phyloP scores from a whole-genome alignment of 805 yeast species.

The Candida bentonensis region DNA sequence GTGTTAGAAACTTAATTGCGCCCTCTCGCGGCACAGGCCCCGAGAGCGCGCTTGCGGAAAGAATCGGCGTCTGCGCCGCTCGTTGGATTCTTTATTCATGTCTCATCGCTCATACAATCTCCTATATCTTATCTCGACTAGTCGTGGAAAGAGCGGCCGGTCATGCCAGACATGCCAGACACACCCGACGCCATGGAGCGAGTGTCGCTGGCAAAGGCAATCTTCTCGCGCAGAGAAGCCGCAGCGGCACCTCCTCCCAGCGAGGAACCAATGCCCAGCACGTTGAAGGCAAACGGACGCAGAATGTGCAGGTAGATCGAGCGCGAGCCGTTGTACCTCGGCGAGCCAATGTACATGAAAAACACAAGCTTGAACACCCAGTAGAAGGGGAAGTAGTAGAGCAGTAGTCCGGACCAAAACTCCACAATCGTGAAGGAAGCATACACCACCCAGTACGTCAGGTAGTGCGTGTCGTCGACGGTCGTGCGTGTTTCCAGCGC shows the following conservation, averaged over 20 bases:
- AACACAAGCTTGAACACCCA: constrained; percentile 84
- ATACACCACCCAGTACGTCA: constrained; percentile 98
- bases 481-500: constrained; percentile 64
- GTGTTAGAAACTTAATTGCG: no score
- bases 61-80: no score
- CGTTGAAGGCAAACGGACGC: constrained; percentile 40
- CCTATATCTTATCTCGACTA: no score
- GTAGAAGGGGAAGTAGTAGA: constrained; percentile 95
- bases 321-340: constrained; percentile 77
- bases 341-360: constrained; percentile 78
- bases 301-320: constrained; percentile 50
- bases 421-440: constrained; percentile 83
- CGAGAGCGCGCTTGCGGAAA: no score
- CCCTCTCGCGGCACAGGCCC: no score
- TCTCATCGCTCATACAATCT: no score
- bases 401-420: constrained; percentile 87
- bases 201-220: constrained; percentile 14
- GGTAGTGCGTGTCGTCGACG: constrained; percentile 71
- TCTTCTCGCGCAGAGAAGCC: constrained; percentile 19
- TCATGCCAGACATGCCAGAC: constrained; percentile 18
- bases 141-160: no score
- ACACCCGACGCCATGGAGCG: constrained; percentile 21
- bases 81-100: no score
- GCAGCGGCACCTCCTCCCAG: constrained; percentile 5
- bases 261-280: constrained; percentile 17